A percentile compares a stretch with the other conserved stretches of the same genome.
Evolutionary conservation across 2,329 filamentous ascomycete species (phyloP).

Genomic region (Chlorencoelia australis): DNA sequence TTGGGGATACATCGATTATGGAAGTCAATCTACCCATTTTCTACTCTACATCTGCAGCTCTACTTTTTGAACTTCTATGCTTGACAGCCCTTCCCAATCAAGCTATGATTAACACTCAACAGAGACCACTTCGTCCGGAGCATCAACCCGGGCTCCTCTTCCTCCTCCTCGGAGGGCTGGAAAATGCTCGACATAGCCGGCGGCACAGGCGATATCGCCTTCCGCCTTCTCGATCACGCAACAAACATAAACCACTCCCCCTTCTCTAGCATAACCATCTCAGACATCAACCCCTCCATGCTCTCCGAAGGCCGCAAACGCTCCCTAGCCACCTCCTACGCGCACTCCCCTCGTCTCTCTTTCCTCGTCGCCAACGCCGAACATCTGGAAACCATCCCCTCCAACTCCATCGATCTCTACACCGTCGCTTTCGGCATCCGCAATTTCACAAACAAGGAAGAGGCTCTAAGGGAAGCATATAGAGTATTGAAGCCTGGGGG

Average conservation of each 20-base stretch:
- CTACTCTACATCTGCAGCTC: too few species aligned
- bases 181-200: slow-evolving; percentile 91
- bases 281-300: slow-evolving; percentile 96
- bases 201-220: slow-evolving; percentile 95
- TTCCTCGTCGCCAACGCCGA: slow-evolving; percentile 93
- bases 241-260: slow-evolving; percentile 71
- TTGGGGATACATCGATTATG: slow-evolving; percentile 92
- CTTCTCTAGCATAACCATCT: slow-evolving; percentile 75
- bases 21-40: slow-evolving; percentile 47
- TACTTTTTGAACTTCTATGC: neutral
- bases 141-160: slow-evolving; percentile 56
- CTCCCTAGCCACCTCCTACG: slow-evolving; percentile 44
- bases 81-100: neutral
- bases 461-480: slow-evolving; percentile 72
- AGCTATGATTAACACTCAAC: neutral
- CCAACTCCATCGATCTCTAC: slow-evolving; percentile 79
- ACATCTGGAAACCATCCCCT: slow-evolving; percentile 53
- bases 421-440: slow-evolving; percentile 96
- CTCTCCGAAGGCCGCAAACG: slow-evolving; percentile 78
- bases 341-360: slow-evolving; percentile 46
- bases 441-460: slow-evolving; percentile 89
- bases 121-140: slow-evolving; percentile 87
- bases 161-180: slow-evolving; percentile 40
- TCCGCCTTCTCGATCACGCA: slow-evolving; percentile 86
- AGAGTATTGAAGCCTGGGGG: slow-evolving; percentile 89